phyloP scores from a whole-genome alignment of 345 rosid species.

The Eucalyptus camaldulensis region DNA sequence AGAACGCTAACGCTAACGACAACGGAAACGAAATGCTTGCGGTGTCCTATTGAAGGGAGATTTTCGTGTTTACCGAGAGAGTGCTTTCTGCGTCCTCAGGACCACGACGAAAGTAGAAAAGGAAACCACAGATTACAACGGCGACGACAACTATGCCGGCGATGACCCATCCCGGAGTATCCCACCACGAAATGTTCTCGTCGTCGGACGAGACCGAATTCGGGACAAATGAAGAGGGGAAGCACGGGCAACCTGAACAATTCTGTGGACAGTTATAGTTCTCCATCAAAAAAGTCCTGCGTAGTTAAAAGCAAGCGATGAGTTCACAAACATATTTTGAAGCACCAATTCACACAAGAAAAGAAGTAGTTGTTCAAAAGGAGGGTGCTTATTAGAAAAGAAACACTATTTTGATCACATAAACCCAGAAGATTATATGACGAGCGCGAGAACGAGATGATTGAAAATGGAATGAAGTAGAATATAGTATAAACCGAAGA shows the following conservation, averaged over 20 bases:
- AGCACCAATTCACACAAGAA: background rate
- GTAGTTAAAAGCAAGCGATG: background rate
- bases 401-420: background rate
- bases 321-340: background rate
- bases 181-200: background rate
- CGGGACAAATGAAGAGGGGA: background rate
- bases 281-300: background rate
- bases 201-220: background rate
- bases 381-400: background rate
- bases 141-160: background rate
- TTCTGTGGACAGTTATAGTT: background rate
- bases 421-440: background rate
- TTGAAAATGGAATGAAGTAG: too few relatives aligned
- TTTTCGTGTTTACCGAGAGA: rapidly evolving
- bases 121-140: background rate
- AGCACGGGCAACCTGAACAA: background rate
- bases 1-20: rapidly evolving
- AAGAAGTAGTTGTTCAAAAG: background rate
- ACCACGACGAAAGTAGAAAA: background rate
- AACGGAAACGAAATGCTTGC: background rate
- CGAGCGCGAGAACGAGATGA: background rate
- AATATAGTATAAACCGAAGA: background rate
- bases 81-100: background rate
- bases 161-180: background rate
- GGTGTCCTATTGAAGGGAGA: rapidly evolving